Evolutionary conservation across 495 filamentous ascomycete genomes (phyloP), one percentile per base, ranked within the genome.

Genomic region (Darksidea phi): DNA sequence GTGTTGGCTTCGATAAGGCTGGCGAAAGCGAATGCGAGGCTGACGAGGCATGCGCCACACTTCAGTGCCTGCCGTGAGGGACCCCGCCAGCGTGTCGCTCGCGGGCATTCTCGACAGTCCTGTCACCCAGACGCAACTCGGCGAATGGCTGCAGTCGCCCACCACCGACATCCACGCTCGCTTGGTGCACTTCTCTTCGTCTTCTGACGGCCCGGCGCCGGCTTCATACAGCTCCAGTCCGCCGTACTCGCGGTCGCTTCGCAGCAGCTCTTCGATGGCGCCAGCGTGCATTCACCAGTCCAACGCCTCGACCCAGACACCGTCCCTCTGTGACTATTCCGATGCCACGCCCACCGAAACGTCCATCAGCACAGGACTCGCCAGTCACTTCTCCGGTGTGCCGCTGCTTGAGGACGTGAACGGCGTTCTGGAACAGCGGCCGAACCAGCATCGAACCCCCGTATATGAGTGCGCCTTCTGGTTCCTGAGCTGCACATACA

Each of bases 381-480:
- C 66, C 8, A 61, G 56, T 32, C 61, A 48, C 12, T 34, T 68
- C 21, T 58, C 60, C 6, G 66, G 66, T 20, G 56, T 68, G 25
- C 61, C 61, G 4, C 28, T 68, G 46, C 66, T 68, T 13, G 60
- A 64, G n/a, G 60, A 61, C 6, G 51, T 61, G 15, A 57, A 64
- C 56, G 66, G 66, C 36, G 56, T 64, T 5, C 61, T 64, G 37
- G 66, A 68, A 36, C 51, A 37, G 12, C 60, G 38, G 34, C 45
- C 61, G 1, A 61, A 54, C 34, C 23, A 13, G 26, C 17, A 52
- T 7, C 55, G 61, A 38, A 32, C 25, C 20, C 58, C 63, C 23
- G 38, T 51, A 6, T 69, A 48, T 41, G 66, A 69, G 42, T 69
- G 66, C 49, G 53, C 66, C 26, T 66, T 69, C 48, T 69, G 62